Base-by-base conservation (phyloP, 306 rosid species). In the Prunus campanulata region DNA sequence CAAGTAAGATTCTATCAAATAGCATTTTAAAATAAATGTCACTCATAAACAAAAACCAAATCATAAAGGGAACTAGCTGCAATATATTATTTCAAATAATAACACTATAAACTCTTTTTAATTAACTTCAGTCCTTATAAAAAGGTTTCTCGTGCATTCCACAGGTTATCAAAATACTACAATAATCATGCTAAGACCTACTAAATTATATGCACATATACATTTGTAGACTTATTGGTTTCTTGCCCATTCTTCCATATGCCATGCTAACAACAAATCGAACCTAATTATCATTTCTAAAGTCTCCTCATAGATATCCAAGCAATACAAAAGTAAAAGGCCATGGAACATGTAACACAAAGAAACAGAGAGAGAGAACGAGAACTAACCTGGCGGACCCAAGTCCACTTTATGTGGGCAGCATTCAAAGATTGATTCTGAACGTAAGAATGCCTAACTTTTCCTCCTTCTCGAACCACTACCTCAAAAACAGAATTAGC, bases 401-500 rank as follows among this genome's bases (percentile, higher is more conserved):
- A 92, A 79, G 97, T 95, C 99, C 99, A 95, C 85, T 92, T 95
- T 60, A 88, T 86, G 78, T 92, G 99, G 0, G 97, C 99, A 20
- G 99, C 86, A 70, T 50, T 69, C 39, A 83, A 18, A 15, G 99
- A 92, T 77, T 95, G 97, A 66, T 83, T 88, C 86, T 95, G 99
- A 76, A 95, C 72, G 79, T 95, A 95, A 72, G 97, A 95, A 86
- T 95, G 99, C 70, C 77, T 83, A 78, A 95, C 84, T 76, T 81
- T 90, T n/a, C 90, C 99, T 24, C 91, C 96, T 85, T 84, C 85
- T 63, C 90, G 83, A 64, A 95, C 81, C 65, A 85, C 78, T 4
- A 86, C 89, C 46, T 95, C 97, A 70, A 92, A 79, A 57, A 89
- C 99, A 32, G 97, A 85, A 77, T 95, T 95, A 2, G 79, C 80